Percentiles rank a stretch among this genome's conserved stretches.
Conservation (phyloP, 768 basidiomycete species). For the Sporobolomyces roseus region DNA sequence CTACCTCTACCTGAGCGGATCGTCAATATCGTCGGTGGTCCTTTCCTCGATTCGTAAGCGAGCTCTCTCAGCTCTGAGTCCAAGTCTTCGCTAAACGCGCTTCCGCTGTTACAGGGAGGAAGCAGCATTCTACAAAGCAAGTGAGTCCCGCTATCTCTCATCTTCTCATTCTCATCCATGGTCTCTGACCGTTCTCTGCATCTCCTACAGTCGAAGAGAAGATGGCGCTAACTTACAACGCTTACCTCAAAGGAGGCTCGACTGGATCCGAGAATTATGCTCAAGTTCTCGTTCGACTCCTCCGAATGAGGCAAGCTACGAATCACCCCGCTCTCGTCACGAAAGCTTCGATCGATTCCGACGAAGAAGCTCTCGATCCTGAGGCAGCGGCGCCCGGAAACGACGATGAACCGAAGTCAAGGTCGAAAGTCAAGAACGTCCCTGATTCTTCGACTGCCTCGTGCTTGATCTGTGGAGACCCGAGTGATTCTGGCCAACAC, state of each 20-base stretch:
- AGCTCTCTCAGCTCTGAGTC: neutral
- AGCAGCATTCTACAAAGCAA: conserved; percentile 67
- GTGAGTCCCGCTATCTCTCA: neutral
- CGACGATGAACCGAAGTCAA: neutral
- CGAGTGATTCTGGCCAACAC: conserved; percentile 45
- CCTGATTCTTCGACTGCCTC: neutral
- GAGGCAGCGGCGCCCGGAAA: neutral
- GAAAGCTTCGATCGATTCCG: conserved; percentile 48
- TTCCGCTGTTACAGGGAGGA: conserved; percentile 54
- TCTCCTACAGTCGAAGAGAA: conserved; percentile 58
- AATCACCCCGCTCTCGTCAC: conserved; percentile 38
- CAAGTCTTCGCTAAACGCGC: too few species aligned
- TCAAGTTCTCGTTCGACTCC: conserved; percentile 49
- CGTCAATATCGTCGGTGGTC: conserved; percentile 68
- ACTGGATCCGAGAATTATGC: conserved; percentile 53
- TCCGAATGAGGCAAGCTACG: conserved; percentile 79
- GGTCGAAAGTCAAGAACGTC: neutral
- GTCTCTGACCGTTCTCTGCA: too few species aligned
- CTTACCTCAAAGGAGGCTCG: conserved; percentile 58
- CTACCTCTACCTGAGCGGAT: conserved; percentile 72
- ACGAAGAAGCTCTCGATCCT: conserved; percentile 59
- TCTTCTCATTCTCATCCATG: too few species aligned
- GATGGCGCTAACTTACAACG: conserved; percentile 57
- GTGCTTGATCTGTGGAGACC: conserved; percentile 24
- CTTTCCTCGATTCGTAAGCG: conserved; percentile 58